Conservation (phyloP, 2,329 filamentous ascomycete genomes). For the Pseudogymnoascus sp. region DNA sequence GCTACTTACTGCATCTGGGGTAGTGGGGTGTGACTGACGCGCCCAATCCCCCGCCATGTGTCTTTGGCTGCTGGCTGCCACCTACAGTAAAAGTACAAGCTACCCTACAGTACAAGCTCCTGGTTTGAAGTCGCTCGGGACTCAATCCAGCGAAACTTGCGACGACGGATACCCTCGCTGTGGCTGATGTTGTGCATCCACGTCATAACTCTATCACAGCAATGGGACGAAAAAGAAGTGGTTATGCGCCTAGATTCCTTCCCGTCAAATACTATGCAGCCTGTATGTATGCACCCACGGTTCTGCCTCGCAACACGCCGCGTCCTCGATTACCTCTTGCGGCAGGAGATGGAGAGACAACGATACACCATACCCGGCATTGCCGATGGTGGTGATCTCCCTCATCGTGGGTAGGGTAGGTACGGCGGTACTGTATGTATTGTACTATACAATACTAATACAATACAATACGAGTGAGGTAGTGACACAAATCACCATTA, state of each 20-base stretch:
- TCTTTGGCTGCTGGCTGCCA: not conserved
- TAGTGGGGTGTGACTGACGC: not conserved
- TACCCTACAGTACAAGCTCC: not conserved
- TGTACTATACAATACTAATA: not conserved
- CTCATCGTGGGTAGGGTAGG: not conserved
- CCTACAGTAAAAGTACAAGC: not conserved
- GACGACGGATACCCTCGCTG: not conserved
- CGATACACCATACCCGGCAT: not conserved
- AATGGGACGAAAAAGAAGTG: not conserved
- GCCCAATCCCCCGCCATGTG: not conserved
- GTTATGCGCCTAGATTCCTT: not conserved
- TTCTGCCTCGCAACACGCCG: not conserved
- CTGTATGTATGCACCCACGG: not conserved
- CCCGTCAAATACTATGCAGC: not conserved
- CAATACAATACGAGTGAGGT: not conserved
- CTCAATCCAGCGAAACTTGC: not conserved
- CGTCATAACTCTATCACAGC: not conserved
- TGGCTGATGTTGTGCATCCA: conserved; percentile 1
- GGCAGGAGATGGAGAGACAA: not conserved
- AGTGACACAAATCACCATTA: not conserved
- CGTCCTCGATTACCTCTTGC: not conserved
- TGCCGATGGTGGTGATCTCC: not conserved
- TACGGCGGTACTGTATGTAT: not conserved
- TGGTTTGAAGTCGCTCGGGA: not conserved
- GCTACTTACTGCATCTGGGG: not conserved